Conservation (phyloP, 352 stramenopile genomes). For the Pythium pectinolyticum region DNA sequence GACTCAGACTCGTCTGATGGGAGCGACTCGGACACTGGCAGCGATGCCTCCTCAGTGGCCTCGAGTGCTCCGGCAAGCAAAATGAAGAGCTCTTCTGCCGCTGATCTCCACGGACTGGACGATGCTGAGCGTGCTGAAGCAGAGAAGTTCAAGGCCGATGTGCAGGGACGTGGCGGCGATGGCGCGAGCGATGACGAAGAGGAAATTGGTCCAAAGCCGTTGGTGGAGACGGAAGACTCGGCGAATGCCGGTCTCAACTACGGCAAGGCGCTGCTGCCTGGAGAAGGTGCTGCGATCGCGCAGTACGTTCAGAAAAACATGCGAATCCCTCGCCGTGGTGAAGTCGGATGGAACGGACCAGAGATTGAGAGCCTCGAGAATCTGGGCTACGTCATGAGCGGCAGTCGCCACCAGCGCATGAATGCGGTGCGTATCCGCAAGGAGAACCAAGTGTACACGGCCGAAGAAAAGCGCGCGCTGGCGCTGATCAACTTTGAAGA, state of each 20-base stretch:
- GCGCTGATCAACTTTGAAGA: conserved; percentile 99
- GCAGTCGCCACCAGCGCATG: conserved; percentile 97
- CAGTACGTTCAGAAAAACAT: conserved; percentile 99
- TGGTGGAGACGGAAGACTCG: conserved; percentile 48
- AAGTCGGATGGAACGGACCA: conserved; percentile 95
- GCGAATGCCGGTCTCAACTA: conserved; percentile 79
- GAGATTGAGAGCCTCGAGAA: conserved; percentile 97
- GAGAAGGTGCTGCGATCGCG: conserved; percentile 94
- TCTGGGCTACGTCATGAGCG: conserved; percentile 96
- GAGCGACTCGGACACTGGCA: conserved; percentile 18
- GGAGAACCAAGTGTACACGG: conserved; percentile 99
- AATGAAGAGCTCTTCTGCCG: background rate
- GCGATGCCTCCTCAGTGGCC: background rate
- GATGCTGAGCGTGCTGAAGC: conserved; percentile 78
- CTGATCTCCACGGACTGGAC: conserved; percentile 33
- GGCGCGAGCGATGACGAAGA: conserved; percentile 76
- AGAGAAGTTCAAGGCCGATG: conserved; percentile 85
- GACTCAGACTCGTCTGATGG: conserved; percentile 21
- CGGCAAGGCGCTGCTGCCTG: conserved; percentile 91
- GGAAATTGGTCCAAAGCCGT: conserved; percentile 84
- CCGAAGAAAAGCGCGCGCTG: conserved; percentile 97
- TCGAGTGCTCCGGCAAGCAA: background rate
- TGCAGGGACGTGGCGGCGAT: conserved; percentile 60
- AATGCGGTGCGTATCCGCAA: conserved; percentile 99
- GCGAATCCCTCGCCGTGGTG: conserved; percentile 96